These are phyloP conservation scores for Xerocomus potaroensis DNA, from an alignment of 768 basidiomycete genomes.

Conservation along the genomic window DNA sequence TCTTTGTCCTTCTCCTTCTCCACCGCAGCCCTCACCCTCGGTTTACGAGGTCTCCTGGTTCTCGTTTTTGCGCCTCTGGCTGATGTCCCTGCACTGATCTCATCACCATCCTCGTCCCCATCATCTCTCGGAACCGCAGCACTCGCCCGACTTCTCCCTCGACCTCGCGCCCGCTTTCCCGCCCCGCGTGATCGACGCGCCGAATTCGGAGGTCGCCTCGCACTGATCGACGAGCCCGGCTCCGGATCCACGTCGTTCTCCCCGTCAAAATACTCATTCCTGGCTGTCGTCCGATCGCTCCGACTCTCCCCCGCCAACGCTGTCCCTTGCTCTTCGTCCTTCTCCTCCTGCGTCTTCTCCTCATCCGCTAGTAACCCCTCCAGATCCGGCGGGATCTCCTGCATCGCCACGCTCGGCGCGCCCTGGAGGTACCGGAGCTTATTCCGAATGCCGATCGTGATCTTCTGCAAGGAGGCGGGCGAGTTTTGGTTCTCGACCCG, in stretches of 20 bases:
- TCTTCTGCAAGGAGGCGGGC: constrained; percentile 74
- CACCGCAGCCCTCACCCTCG: constrained; percentile 14
- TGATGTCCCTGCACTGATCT: constrained; percentile 17
- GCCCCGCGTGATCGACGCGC: constrained; percentile 23
- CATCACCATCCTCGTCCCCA: constrained; percentile 39
- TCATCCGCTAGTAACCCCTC: constrained; percentile 73
- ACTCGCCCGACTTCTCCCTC: constrained; percentile 33
- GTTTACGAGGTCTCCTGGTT: constrained; percentile 24
- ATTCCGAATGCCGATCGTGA: constrained; percentile 79
- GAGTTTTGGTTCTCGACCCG: constrained; percentile 94
- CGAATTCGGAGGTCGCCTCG: constrained; percentile 11
- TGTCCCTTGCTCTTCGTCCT: constrained; percentile 61
- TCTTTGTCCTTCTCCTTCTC: constrained; percentile 27
- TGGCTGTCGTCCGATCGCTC: constrained; percentile 45
- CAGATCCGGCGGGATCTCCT: constrained; percentile 92
- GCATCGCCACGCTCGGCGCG: constrained; percentile 95
- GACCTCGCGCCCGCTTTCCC: constrained; percentile 28
- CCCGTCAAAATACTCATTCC: constrained; percentile 73
- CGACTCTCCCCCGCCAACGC: constrained; percentile 51
- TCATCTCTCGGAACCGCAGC: constrained; percentile 25
- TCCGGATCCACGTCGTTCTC: constrained; percentile 63
- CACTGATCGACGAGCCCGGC: constrained; percentile 29
- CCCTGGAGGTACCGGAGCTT: constrained; percentile 91
- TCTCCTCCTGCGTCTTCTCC: constrained; percentile 61
- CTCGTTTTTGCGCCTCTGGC: constrained; percentile 33